These are phyloP conservation scores for Neoboletus subvelutipes DNA, from an alignment of 768 basidiomycete species.

Conservation along the genomic window DNA sequence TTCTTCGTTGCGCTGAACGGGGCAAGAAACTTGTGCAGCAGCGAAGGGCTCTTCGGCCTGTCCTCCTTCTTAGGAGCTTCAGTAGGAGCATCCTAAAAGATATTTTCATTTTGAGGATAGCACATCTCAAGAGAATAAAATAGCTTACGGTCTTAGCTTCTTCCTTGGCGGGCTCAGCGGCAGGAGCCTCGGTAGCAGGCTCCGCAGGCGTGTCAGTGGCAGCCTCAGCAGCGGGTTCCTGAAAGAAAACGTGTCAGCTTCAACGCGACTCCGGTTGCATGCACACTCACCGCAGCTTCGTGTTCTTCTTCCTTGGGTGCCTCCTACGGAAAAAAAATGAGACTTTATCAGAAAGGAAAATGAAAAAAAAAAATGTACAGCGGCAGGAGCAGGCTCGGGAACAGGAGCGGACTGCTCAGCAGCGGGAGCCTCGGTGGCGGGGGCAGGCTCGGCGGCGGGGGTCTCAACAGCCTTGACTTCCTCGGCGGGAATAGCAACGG, in stretches of 20 bases:
- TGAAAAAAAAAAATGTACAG: slow-evolving; percentile 29
- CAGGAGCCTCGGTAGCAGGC: slow-evolving; percentile 30
- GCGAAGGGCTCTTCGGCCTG: slow-evolving; percentile 73
- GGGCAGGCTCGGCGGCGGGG: slow-evolving; percentile 30
- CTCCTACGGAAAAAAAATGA: slow-evolving; percentile 30
- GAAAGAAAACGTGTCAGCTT: slow-evolving; percentile 2
- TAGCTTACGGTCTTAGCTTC: slow-evolving; percentile 43
- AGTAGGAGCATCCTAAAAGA: slow-evolving; percentile 42
- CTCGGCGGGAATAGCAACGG: slow-evolving; percentile 49
- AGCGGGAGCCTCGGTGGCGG: slow-evolving; percentile 31
- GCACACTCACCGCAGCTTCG: slow-evolving; percentile 38
- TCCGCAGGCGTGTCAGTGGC: slow-evolving; percentile 24
- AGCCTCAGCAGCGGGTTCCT: slow-evolving; percentile 40
- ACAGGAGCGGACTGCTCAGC: slow-evolving; percentile 26
- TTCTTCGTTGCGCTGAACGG: slow-evolving; percentile 63
- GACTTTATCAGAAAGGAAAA: background rate
- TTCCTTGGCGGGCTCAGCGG: slow-evolving; percentile 39
- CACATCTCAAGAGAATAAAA: slow-evolving; percentile 20
- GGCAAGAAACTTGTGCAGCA: slow-evolving; percentile 76
- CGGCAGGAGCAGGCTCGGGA: slow-evolving; percentile 34
- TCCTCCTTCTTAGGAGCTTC: slow-evolving; percentile 68
- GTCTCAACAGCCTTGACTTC: slow-evolving; percentile 53
- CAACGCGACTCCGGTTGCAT: fast-evolving
- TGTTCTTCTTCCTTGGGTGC: slow-evolving; percentile 41
- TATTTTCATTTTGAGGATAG: slow-evolving; percentile 20